A percentile compares a stretch with the other conserved stretches of the same genome.
Conservation (phyloP, 1,284 basidiomycete species). For the Leccinum fuscescens region DNA sequence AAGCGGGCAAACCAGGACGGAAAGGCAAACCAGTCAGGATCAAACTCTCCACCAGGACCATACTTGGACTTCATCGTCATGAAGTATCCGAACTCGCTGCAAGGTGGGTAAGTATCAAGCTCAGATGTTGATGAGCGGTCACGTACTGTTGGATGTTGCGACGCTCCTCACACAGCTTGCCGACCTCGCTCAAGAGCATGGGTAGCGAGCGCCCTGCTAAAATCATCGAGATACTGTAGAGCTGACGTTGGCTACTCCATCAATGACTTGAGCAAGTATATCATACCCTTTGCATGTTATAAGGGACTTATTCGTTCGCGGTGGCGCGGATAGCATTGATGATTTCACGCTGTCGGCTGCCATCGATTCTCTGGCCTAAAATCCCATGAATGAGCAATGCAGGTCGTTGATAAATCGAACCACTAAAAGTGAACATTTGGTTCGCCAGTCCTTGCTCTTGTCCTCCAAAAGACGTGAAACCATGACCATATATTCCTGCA, state of each 20-base stretch:
- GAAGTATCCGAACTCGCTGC: conserved; percentile 67
- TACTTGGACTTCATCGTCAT: conserved; percentile 68
- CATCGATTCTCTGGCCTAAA: conserved; percentile 63
- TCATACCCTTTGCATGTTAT: conserved; percentile 65
- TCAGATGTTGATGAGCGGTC: background rate
- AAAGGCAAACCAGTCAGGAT: conserved; percentile 61
- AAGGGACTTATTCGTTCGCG: conserved; percentile 68
- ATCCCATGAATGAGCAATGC: conserved; percentile 7
- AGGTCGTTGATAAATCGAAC: background rate
- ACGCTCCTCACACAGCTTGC: conserved; percentile 71
- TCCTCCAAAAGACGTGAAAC: conserved; percentile 54
- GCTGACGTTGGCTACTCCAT: conserved; percentile 9
- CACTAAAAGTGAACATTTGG: conserved; percentile 22
- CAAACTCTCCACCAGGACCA: conserved; percentile 72
- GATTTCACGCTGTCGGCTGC: conserved; percentile 57
- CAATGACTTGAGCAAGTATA: background rate
- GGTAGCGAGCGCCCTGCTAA: conserved; percentile 73
- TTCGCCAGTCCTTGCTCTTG: conserved; percentile 45
- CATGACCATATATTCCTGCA: conserved; percentile 55
- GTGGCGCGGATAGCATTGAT: conserved; percentile 61
- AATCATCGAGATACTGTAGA: conserved; percentile 70
- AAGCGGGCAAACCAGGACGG: background rate
- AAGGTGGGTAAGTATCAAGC: conserved; percentile 10
- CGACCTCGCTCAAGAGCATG: conserved; percentile 73
- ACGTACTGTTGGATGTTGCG: conserved; percentile 70